Base-by-base conservation (phyloP, 2,329 filamentous ascomycete genomes). In the Beauveria brongniartii region DNA sequence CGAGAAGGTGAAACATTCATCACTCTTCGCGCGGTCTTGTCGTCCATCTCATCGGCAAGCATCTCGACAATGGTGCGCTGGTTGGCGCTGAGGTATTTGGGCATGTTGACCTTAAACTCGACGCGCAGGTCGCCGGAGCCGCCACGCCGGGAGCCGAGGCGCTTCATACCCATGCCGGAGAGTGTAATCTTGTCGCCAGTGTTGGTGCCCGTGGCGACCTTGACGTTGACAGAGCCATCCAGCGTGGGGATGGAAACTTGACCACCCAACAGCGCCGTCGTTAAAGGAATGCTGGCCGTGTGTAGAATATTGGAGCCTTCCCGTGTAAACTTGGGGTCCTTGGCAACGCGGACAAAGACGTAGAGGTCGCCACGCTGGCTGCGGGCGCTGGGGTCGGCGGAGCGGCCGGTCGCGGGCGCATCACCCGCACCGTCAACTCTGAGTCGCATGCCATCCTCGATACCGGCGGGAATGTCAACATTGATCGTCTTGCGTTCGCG, bases 381-480 rank as follows among this genome's bases (percentile, higher is more conserved):
- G 63, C 83, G 82, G 10, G 81, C 78, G 62, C 85, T 82, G 30
- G 86, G 79, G 50, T 86, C 83, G 37, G 84, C 81, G 18, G 84
- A 79, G 26, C 85, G 82, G 50, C 91, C 91, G 26, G 90, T 93
- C 9, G 86, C 80, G 24, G 94, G 89, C 18, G 91, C 88, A 70
- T 99, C 93, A 65, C 94, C 94, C 70, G 95, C 92, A 28, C 90
- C 90, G 62, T 87, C 85, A 30, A 99, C 84, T 57, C 91, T 84
- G 68, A 99, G 77, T 61, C 91, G 85, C 93, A 97, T 97, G 60
- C 93, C 92, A 72, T 99, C 93, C 72, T 97, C 94, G 37, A 99
- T 92, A 65, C 94, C 94, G 24, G 90, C 92, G 1, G 94, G 94
- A 51, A 99, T 97, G 68, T 97, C 92, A 48, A 99, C 83, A 30